Evolutionary conservation across 2,329 filamentous ascomycete genomes (phyloP), one percentile per base, ranked within the genome.

Genomic region (Aspergillus tamarii): DNA sequence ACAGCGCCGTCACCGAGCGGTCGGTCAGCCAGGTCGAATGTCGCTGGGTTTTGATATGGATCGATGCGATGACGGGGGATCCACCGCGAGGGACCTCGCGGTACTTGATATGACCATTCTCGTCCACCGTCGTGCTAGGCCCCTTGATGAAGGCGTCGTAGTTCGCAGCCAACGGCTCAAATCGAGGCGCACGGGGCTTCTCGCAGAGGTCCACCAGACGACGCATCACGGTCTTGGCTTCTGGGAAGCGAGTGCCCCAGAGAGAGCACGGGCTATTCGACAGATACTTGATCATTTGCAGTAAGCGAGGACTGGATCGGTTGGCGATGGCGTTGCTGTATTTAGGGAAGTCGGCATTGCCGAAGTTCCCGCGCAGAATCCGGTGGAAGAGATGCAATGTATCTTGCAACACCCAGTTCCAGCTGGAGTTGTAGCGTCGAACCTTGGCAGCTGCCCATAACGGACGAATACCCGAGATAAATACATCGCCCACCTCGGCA

Each of bases 351-450:
- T 50, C 46, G 23, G 46, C 46, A 19, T 50, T 26, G 14, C 23
- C 46, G 30, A 50, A 28, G 12, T 50, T 19, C 23, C 46, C 46
- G 30, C 46, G 46, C 46, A 50, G 26, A 30, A 50, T 30, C 46
- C 26, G 26, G 26, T 50, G 46, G 46, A 50, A 50, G 3, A 50
- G 46, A 83, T 87, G 95, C 61, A 99, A 88, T 34, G 94, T 95
- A 79, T 99, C 95, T 78, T 99, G 95, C 59, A 95, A 91, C 66
- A 93, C 95, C 95, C 95, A 99, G 80, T 99, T 99, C 95, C 95
- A 99, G 0, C 93, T 96, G 0, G 95, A 98, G 78, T 99, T 95
- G 81, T 99, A 99, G 10, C 95, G 89, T 75, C 95, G 91, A 36
- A 95, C 94, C 80, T 99, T 99, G 67, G 98, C 88, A 5, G 92